These are phyloP conservation scores for Catenaria anguillulae DNA, from an alignment of 371 early-diverging fungal species.

Conservation along the genomic window DNA sequence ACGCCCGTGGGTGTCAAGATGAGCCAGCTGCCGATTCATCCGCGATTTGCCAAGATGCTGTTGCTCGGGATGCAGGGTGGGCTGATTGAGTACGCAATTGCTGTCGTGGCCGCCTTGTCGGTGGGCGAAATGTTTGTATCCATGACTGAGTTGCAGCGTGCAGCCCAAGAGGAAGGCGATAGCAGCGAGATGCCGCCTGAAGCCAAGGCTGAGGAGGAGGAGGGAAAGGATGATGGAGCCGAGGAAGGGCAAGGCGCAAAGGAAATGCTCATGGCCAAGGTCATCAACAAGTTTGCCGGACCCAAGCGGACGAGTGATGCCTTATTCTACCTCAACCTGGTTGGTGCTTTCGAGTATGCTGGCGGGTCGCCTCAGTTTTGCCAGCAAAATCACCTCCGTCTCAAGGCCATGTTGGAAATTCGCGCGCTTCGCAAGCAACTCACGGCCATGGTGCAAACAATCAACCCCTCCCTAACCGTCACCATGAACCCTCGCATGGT, in stretches of 20 bases:
- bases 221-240: conserved; percentile 2
- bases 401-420: conserved; percentile 87
- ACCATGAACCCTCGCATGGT: conserved; percentile 43
- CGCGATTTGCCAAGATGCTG: conserved; percentile 87
- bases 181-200: no score
- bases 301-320: conserved; percentile 61
- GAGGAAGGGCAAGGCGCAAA: conserved; percentile 9
- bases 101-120: conserved; percentile 75
- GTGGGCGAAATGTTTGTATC: conserved; percentile 75
- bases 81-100: conserved; percentile 71
- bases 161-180: conserved; percentile 10
- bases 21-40: conserved; percentile 84
- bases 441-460: conserved; percentile 52
- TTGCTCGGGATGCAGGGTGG: conserved; percentile 67
- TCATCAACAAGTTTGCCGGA: conserved; percentile 2
- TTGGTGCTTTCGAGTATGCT: conserved; percentile 78
- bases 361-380: conserved; percentile 61
- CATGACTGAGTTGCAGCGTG: neutral
- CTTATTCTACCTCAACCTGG: conserved; percentile 58
- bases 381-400: conserved; percentile 59
- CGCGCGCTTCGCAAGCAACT: conserved; percentile 73
- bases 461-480: conserved; percentile 41
- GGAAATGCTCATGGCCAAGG: neutral
- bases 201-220: no score
- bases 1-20: conserved; percentile 82